Evolutionary conservation across 2,329 filamentous ascomycete species (phyloP), one percentile per base, ranked within the genome.

Genomic region (Ophiocordyceps robertsii): DNA sequence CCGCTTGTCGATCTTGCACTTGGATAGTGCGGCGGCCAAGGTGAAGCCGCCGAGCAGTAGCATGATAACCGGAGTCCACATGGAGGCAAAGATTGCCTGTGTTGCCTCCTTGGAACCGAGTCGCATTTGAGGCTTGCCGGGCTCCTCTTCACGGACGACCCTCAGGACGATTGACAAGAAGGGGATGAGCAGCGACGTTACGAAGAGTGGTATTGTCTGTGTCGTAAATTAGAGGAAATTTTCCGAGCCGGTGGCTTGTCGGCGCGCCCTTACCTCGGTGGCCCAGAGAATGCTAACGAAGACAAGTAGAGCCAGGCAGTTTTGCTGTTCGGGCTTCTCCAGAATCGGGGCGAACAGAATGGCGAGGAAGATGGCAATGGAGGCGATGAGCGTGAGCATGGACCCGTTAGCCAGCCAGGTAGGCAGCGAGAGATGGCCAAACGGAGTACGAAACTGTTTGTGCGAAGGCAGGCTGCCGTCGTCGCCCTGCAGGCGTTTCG

Each of bases 11-110:
- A 98, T 96, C 52, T 89, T 92, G 63, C 94, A 95, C 61, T 98
- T 98, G 39, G 88, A 95, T 43, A 98, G 66, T 0, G 92, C 93
- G 0, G 92, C 92, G 10, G 92, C 92, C 42, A 98, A 82, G 2
- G 92, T 95, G 57, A 98, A 98, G 29, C 92, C 92, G 51, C 92
- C 92, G 0, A 98, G 78, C 19, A 98, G 71, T 14, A 98, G 77
- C 92, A 98, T 96, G 52, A 98, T 98, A 43, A 98, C 92, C 0
- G 92, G 90, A 4, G 90, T 95, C 92, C 92, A 98, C 92, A 98
- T 98, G 24, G 92, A 82, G 5, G 87, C 73, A 54, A 98, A 96
- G 44, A 95, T 83, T 54, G 84, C 90, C 27, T 75, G 70, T 0
- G 90, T 86, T 0, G 92, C 89, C 37, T 78, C 73, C 58, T 89